A percentile compares a stretch with the other conserved stretches of the same genome.
These are phyloP conservation scores for Aleurites moluccanus DNA, from an alignment of 441 rosid species.

Conservation along the genomic window DNA sequence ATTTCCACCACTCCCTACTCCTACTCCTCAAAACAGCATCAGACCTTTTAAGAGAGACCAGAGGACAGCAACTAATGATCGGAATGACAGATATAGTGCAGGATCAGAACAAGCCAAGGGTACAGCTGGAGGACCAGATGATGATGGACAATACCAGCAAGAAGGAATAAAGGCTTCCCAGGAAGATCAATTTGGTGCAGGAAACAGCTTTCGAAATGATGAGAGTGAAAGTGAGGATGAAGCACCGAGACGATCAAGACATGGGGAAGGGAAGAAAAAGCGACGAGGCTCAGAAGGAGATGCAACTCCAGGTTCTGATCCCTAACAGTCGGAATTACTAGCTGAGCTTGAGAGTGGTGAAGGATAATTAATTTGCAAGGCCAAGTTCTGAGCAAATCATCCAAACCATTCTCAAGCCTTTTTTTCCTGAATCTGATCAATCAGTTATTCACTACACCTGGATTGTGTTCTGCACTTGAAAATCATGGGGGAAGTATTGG, in stretches of 20 bases:
- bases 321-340: slow-evolving; percentile 13
- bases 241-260: slow-evolving; percentile 96
- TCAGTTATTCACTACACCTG: not conserved
- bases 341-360: not conserved
- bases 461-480: not conserved
- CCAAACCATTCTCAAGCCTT: not conserved
- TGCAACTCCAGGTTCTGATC: slow-evolving; percentile 37
- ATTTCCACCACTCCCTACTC: slow-evolving; percentile 44
- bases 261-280: slow-evolving; percentile 91
- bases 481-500: not conserved
- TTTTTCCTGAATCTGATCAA: not conserved
- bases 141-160: slow-evolving; percentile 40
- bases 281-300: slow-evolving; percentile 56
- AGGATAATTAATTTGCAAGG: not conserved
- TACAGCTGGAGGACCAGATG: slow-evolving; percentile 38
- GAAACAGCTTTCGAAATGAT: slow-evolving; percentile 56
- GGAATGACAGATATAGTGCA: slow-evolving; percentile 36
- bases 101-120: slow-evolving; percentile 49
- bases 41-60: slow-evolving; percentile 53
- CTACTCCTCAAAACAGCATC: slow-evolving; percentile 42
- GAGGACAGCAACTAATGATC: slow-evolving; percentile 39
- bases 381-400: not conserved
- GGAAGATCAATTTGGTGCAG: slow-evolving; percentile 61
- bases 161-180: slow-evolving; percentile 46
- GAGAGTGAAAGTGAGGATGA: slow-evolving; percentile 92